Percentiles rank a stretch among this genome's conserved stretches.
Evolutionary conservation across 331 rosid genomes (phyloP).

Genomic region (Rosa hybrid): DNA sequence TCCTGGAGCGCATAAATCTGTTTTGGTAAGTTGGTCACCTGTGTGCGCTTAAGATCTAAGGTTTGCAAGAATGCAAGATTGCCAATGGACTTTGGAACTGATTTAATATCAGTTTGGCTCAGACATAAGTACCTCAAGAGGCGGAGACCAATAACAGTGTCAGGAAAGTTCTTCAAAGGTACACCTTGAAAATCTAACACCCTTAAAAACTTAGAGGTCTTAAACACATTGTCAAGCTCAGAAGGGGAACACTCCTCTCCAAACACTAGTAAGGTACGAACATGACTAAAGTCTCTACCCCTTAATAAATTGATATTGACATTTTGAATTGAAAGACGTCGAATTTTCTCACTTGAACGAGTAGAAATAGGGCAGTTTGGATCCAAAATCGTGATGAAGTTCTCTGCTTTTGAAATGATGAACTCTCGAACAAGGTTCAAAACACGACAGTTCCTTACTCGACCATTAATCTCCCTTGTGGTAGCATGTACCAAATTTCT

Average conservation of each 20-base stretch:
- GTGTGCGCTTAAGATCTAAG: conserved; percentile 22
- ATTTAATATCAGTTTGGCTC: background rate
- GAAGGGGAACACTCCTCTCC: background rate
- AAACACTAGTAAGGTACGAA: conserved; percentile 14
- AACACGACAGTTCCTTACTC: conserved; percentile 9
- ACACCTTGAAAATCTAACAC: conserved; percentile 20
- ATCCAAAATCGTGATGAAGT: background rate
- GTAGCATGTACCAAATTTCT: conserved; percentile 16
- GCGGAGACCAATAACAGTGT: background rate
- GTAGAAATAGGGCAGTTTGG: background rate
- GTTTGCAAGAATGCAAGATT: conserved; percentile 26
- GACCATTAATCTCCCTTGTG: background rate
- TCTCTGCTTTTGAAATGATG: background rate
- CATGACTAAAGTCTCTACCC: background rate
- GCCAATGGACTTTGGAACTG: conserved; percentile 21
- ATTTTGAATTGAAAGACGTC: conserved; percentile 18
- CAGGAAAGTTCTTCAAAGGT: conserved; percentile 16
- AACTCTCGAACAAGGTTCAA: conserved; percentile 7
- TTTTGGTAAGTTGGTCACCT: conserved; percentile 1
- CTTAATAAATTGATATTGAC: background rate
- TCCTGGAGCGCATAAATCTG: background rate
- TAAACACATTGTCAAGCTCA: background rate
- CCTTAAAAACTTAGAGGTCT: conserved; percentile 1
- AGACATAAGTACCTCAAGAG: conserved; percentile 27
- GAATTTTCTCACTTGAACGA: background rate